phyloP scores from a whole-genome alignment of 768 basidiomycete species.

The Leccinum truebloodii region DNA sequence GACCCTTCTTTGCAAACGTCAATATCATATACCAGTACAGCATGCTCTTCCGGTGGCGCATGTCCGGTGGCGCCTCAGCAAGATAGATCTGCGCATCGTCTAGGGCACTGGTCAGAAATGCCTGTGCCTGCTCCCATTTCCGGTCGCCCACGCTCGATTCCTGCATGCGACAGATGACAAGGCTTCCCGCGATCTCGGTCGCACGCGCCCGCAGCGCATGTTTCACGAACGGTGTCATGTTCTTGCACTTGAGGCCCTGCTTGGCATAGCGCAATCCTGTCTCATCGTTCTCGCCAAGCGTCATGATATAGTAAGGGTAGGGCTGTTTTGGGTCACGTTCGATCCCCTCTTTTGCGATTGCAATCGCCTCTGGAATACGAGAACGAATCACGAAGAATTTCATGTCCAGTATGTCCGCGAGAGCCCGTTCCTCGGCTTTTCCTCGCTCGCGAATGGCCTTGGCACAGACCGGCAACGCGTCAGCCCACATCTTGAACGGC shows the following conservation, averaged over 20 bases:
- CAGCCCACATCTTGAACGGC: conserved; percentile 58
- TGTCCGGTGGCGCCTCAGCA: conserved; percentile 57
- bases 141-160: conserved; percentile 38
- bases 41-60: conserved; percentile 57
- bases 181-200: conserved; percentile 55
- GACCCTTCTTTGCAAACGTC: conserved; percentile 49
- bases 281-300: conserved; percentile 46
- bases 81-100: conserved; percentile 61
- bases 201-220: conserved; percentile 61
- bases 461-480: conserved; percentile 59
- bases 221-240: conserved; percentile 54
- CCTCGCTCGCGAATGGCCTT: conserved; percentile 48
- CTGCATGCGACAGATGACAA: conserved; percentile 50
- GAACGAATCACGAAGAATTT: conserved; percentile 53
- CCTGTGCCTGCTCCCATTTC: conserved; percentile 60
- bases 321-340: conserved; percentile 53
- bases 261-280: conserved; percentile 60
- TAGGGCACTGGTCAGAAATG: conserved; percentile 57
- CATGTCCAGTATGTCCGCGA: conserved; percentile 64
- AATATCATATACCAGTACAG: conserved; percentile 59
- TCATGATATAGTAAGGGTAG: conserved; percentile 63
- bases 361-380: conserved; percentile 47
- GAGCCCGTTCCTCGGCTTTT: conserved; percentile 43
- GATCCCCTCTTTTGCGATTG: conserved; percentile 44
- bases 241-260: conserved; percentile 61